Evolutionary conservation across 106 monocot species (phyloP), one percentile per base, ranked within the genome.

Genomic region (Hemerocallis citrina): DNA sequence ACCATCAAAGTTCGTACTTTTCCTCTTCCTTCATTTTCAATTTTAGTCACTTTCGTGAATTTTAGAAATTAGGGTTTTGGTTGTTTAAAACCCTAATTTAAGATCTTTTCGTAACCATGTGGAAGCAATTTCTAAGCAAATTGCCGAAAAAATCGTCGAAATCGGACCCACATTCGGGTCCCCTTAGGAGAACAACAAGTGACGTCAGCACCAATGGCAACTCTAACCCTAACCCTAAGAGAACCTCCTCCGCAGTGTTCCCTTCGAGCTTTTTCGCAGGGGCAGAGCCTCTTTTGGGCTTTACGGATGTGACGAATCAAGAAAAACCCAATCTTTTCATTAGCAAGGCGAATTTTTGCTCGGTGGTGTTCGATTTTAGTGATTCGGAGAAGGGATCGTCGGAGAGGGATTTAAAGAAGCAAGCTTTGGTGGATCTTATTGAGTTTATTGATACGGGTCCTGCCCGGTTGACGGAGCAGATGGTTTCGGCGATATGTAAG

Each of bases 41-140:
- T n/a, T n/a, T n/a, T n/a, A n/a, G n/a, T n/a, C n/a, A n/a, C n/a
- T n/a, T n/a, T n/a, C n/a, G n/a, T n/a, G n/a, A n/a, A n/a, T n/a
- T n/a, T n/a, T n/a, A n/a, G n/a, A n/a, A n/a, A n/a, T n/a, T n/a
- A n/a, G n/a, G n/a, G n/a, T n/a, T n/a, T n/a, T n/a, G n/a, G n/a
- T n/a, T n/a, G n/a, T n/a, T n/a, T n/a, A n/a, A n/a, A n/a, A n/a
- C n/a, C n/a, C n/a, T n/a, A n/a, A n/a, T n/a, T n/a, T n/a, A n/a
- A n/a, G n/a, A n/a, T n/a, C n/a, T n/a, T 31, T 61, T 43, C 64
- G 24, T 12, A 55, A 72, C 68, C 22, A 92, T 92, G 92, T 92
- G 80, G 84, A 92, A 92, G 73, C 84, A 84, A 63, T 74, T 92
- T 20, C 76, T 92, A 1, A 81, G 52, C 74, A 92, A 87, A 78